Evolutionary conservation across 2,329 filamentous ascomycete species (phyloP), one percentile per base, ranked within the genome.

Genomic region (Nectriaceae sp.): DNA sequence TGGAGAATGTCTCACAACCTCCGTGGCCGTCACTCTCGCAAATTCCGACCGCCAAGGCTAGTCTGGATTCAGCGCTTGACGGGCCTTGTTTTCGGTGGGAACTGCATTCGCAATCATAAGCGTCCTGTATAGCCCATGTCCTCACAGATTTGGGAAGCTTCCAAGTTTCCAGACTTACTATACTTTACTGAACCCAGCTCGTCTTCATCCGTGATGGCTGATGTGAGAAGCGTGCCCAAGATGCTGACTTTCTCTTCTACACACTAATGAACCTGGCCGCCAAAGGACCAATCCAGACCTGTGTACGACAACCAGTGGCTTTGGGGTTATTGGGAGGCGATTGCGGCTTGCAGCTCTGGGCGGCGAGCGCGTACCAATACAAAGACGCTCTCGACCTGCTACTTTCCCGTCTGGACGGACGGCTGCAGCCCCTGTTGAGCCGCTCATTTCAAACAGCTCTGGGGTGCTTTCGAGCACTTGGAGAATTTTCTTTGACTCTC

Each of bases 1-100:
- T 62, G 52, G 57, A 37, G 48, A 43, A 26, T 53, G 59, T 62
- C 59, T 62, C 52, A 62, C 57, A 53, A 45, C 39, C 42, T 55
- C 33, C 21, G 38, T 45, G 49, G 48, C 11, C 46, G 37, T 55
- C 37, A 49, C 48, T 45, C 37, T 40, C 42, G 44, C 52, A 54
- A 57, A 59, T 60, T 54, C 57, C 59, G 59, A 58, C 59, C 31
- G 44, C 44, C 49, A 45, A 50, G 52, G 44, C 53, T 59, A 52
- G 46, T 52, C 49, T 51, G 52, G 37, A 46, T 36, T 29, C 41
- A 40, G 15, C 3, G 36, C 48, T 41, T 47, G 46, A 36, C 47
- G 44, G 42, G 40, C 37, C 24, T 46, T 40, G 44, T 26, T 50
- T 35, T 44, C 31, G 31, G 19, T 26, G 35, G n/a, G n/a, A n/a